Percentiles rank a stretch among this genome's conserved stretches.
Conservation (phyloP, 495 filamentous ascomycete species). For the Lasiosphaeris hirsuta region DNA sequence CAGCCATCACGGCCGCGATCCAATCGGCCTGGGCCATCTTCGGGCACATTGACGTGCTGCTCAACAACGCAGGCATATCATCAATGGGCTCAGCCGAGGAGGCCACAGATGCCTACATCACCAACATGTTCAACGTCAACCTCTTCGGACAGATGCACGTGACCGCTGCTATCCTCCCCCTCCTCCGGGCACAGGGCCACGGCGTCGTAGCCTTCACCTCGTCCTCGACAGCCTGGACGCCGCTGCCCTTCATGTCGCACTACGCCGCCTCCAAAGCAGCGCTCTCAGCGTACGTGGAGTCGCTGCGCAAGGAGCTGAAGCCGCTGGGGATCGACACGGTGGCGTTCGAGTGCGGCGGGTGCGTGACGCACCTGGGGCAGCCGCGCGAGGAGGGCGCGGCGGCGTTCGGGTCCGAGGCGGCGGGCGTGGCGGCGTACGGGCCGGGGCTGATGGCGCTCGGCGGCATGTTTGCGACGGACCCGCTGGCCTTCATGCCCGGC, state of each 20-base stretch:
- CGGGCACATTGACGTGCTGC: slow-evolving; percentile 30
- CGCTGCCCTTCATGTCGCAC: slow-evolving; percentile 33
- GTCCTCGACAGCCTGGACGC: slow-evolving; percentile 41
- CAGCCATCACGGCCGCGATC: slow-evolving; percentile 15
- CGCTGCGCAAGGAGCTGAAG: slow-evolving; percentile 20
- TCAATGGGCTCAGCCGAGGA: slow-evolving; percentile 20
- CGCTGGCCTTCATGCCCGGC: slow-evolving; percentile 29
- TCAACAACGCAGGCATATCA: slow-evolving; percentile 34
- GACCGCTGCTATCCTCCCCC: slow-evolving; percentile 27
- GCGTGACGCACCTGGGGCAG: slow-evolving; percentile 24
- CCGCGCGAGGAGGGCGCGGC: slow-evolving; percentile 7
- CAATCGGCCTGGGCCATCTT: slow-evolving; percentile 24
- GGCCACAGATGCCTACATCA: slow-evolving; percentile 35
- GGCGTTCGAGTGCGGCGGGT: slow-evolving; percentile 27
- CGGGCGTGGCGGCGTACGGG: slow-evolving; percentile 12
- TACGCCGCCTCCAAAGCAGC: slow-evolving; percentile 49
- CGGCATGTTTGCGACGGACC: slow-evolving; percentile 20
- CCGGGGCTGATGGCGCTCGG: slow-evolving; percentile 9
- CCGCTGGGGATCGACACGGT: slow-evolving; percentile 21
- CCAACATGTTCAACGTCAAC: slow-evolving; percentile 40
- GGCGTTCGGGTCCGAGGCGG: not conserved
- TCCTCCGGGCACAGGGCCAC: slow-evolving; percentile 28
- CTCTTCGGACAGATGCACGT: slow-evolving; percentile 35
- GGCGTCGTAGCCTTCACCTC: slow-evolving; percentile 24
- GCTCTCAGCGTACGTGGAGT: slow-evolving; percentile 40